Evolutionary conservation across 2,329 filamentous ascomycete species (phyloP).

Genomic region (Trichophyton mentagrophytes): DNA sequence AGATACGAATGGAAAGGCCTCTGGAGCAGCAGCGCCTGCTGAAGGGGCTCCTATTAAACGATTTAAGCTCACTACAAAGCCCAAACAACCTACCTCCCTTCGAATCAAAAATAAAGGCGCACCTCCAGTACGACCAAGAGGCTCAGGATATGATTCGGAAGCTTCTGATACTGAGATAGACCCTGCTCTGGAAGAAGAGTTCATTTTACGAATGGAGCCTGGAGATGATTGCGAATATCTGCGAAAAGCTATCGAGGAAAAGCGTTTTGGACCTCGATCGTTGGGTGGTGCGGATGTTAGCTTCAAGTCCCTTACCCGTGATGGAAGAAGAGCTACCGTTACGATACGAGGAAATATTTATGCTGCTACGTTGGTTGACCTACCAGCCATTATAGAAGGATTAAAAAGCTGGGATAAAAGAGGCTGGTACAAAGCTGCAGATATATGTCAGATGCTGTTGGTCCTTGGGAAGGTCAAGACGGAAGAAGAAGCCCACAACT

Average conservation of each 20-base stretch:
- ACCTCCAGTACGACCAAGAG: conserved; percentile 55
- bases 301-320: conserved; percentile 60
- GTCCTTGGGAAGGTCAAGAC: conserved; percentile 56
- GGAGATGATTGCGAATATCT: conserved; percentile 79
- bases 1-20: conserved; percentile 3
- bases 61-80: conserved; percentile 26
- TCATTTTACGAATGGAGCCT: conserved; percentile 76
- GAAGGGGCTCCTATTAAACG: conserved; percentile 19
- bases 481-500: conserved; percentile 53
- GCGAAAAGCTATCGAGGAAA: conserved; percentile 59
- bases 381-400: conserved; percentile 76
- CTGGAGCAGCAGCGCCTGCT: neutral
- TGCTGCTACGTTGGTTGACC: conserved; percentile 65
- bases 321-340: conserved; percentile 60
- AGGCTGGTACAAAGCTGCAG: conserved; percentile 75
- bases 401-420: conserved; percentile 92
- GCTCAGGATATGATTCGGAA: conserved; percentile 93
- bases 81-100: conserved; percentile 35
- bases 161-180: conserved; percentile 81
- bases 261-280: conserved; percentile 55
- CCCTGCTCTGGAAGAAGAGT: conserved; percentile 77
- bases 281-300: conserved; percentile 63
- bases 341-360: conserved; percentile 58
- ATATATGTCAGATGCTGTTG: conserved; percentile 79
- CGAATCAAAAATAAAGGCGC: conserved; percentile 56